phyloP scores from a whole-genome alignment of 148 eudicot genomes.

The Amaranthus hypochondriacus region DNA sequence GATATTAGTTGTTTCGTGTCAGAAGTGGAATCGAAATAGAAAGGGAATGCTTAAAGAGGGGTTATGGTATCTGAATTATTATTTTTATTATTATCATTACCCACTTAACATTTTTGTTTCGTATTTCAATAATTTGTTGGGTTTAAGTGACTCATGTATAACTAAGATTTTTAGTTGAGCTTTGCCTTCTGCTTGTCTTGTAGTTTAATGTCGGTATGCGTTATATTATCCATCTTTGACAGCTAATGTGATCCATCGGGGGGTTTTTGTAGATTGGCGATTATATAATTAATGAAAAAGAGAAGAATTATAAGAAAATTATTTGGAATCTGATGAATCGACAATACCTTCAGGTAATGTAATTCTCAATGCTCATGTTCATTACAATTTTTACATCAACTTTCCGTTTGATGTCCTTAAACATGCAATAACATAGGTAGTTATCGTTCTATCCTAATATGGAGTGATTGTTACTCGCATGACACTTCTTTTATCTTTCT shows the following conservation, averaged over 20 bases:
- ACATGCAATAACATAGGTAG: background rate
- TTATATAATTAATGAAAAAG: conserved; percentile 25
- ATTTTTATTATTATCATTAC: too few species aligned
- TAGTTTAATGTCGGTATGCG: background rate
- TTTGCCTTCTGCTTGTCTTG: background rate
- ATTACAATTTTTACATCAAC: background rate
- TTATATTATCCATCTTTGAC: background rate
- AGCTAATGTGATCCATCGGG: background rate
- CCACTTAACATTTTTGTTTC: background rate
- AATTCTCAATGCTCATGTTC: background rate
- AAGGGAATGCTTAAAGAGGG: too few species aligned
- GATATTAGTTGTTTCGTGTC: too few species aligned
- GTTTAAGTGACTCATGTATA: background rate
- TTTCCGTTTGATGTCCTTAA: background rate
- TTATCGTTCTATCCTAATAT: background rate
- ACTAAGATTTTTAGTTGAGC: background rate
- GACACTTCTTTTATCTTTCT: background rate
- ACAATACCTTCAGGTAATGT: conserved; percentile 30
- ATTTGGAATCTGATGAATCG: conserved; percentile 35
- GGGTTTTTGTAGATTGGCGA: conserved; percentile 20
- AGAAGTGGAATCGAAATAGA: too few species aligned
- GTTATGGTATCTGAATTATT: too few species aligned
- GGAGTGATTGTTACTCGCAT: background rate
- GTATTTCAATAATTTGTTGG: background rate
- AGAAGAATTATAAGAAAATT: conserved; percentile 25